Percentiles rank a stretch among this genome's conserved stretches.
phyloP scores from a whole-genome alignment of 2,329 filamentous ascomycete genomes.

The Neofusicoccum kwambonambiense region DNA sequence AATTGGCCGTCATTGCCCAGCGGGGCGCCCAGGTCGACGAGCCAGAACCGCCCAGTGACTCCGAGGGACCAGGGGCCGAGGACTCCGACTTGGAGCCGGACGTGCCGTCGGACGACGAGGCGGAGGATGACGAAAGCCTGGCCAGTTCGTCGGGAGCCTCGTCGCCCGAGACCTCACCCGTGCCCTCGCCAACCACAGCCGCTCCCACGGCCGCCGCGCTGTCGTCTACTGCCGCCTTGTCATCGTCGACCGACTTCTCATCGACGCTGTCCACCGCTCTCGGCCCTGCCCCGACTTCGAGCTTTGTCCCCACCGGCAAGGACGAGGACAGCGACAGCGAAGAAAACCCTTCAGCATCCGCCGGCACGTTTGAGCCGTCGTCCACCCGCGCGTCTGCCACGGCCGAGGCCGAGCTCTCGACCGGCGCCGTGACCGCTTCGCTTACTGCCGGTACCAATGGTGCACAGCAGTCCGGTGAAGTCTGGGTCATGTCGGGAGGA shows the following conservation, averaged over 20 bases:
- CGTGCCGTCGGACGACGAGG: conserved; percentile 2
- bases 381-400: neutral
- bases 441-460: neutral
- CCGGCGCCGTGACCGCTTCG: neutral
- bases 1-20: conserved; percentile 1
- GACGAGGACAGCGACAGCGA: neutral
- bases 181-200: neutral
- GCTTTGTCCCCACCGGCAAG: neutral
- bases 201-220: neutral
- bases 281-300: neutral
- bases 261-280: neutral
- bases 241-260: neutral
- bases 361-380: neutral
- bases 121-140: conserved; percentile 3
- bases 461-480: neutral
- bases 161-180: neutral
- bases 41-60: neutral
- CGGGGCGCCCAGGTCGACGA: neutral
- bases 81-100: neutral
- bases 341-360: neutral
- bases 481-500: conserved; percentile 13
- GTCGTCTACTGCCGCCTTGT: neutral
- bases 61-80: neutral
- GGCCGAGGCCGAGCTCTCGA: neutral
- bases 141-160: neutral